These are phyloP conservation scores for Exophiala lecanii-corni DNA, from an alignment of 2,329 filamentous ascomycete species.

Conservation along the genomic window DNA sequence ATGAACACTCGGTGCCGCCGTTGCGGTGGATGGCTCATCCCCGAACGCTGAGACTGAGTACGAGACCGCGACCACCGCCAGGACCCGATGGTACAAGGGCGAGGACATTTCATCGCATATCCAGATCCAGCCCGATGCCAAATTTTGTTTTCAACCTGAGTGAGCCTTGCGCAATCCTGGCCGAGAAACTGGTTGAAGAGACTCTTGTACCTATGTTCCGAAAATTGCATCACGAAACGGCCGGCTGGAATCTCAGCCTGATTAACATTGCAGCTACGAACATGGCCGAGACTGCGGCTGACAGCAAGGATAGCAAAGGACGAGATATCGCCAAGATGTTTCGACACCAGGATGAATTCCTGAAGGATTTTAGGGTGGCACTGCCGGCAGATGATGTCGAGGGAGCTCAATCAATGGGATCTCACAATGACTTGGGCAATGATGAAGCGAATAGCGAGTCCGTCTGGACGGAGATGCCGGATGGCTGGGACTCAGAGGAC, in stretches of 20 bases:
- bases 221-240: conserved; percentile 63
- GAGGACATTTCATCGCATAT: conserved; percentile 64
- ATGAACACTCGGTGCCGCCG: conserved; percentile 23
- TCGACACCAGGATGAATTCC: conserved; percentile 62
- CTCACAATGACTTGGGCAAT: not conserved
- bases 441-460: not conserved
- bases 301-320: conserved; percentile 53
- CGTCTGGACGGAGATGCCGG: not conserved
- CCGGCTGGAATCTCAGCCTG: conserved; percentile 74
- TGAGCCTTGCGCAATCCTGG: conserved; percentile 55
- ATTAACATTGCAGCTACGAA: conserved; percentile 86
- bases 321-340: conserved; percentile 83
- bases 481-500: conserved; percentile 22
- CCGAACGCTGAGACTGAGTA: conserved; percentile 74
- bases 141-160: conserved; percentile 65
- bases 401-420: not conserved
- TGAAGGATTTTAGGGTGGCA: conserved; percentile 60
- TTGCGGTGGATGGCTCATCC: conserved; percentile 71
- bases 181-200: conserved; percentile 66
- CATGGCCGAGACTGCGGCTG: conserved; percentile 60
- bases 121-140: conserved; percentile 69
- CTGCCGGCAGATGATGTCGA: conserved; percentile 5
- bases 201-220: conserved; percentile 67
- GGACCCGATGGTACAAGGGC: conserved; percentile 51
- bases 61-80: conserved; percentile 56